These are phyloP conservation scores for Euryodendron excelsum DNA, from an alignment of 148 eudicot species.

Conservation along the genomic window DNA sequence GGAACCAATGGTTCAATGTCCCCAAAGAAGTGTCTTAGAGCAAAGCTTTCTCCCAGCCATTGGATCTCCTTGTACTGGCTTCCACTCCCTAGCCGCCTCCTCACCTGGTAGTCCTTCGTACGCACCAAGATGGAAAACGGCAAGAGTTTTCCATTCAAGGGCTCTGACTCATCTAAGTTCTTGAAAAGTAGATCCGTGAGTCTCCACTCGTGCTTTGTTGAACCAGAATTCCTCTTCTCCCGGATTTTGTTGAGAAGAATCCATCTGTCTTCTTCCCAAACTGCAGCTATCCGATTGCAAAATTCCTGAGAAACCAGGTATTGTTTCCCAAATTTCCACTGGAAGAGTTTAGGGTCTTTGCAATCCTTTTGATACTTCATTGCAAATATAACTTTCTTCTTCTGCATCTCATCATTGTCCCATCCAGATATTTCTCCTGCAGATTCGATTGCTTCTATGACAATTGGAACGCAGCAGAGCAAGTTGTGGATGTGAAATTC, in stretches of 20 bases:
- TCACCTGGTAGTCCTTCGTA: conserved; percentile 63
- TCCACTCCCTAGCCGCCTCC: conserved; percentile 57
- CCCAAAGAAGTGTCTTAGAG: conserved; percentile 56
- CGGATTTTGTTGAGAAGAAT: conserved; percentile 40
- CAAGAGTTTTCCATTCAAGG: conserved; percentile 35
- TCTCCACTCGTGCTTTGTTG: conserved; percentile 40
- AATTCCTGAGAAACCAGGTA: conserved; percentile 51
- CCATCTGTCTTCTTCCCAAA: conserved; percentile 64
- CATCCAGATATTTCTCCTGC: conserved; percentile 57
- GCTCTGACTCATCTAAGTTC: conserved; percentile 37
- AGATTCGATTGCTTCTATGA: conserved; percentile 65
- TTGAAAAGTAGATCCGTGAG: conserved; percentile 43
- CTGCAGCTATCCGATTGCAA: conserved; percentile 38
- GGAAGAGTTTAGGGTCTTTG: conserved; percentile 56
- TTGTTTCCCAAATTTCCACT: conserved; percentile 60
- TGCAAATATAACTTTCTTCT: conserved; percentile 40
- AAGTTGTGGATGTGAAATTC: conserved; percentile 76
- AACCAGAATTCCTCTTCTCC: conserved; percentile 33
- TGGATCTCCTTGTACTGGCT: conserved; percentile 72
- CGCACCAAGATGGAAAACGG: conserved; percentile 47
- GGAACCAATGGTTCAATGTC: conserved; percentile 40
- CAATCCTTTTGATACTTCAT: conserved; percentile 61
- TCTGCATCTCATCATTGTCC: conserved; percentile 51
- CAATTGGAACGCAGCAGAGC: conserved; percentile 42
- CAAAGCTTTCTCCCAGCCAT: conserved; percentile 76